Evolutionary conservation across 2,329 filamentous ascomycete genomes (phyloP).

Genomic region (Bipolaris oryzae): DNA sequence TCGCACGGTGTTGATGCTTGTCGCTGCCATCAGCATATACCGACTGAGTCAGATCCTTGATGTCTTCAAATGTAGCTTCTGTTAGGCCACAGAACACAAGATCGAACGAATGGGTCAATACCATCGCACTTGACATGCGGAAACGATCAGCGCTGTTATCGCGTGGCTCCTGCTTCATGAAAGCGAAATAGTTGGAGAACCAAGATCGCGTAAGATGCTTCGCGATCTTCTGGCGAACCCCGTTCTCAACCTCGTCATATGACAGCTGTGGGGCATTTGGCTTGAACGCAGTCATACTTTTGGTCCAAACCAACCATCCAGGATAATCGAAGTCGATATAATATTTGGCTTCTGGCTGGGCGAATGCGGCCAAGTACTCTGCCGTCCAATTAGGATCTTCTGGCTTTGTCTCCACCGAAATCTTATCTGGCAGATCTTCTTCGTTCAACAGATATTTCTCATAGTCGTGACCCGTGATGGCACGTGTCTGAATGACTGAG

Average conservation of each 20-base stretch:
- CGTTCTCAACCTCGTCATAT: conserved; percentile 82
- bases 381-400: conserved; percentile 80
- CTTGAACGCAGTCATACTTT: conserved; percentile 79
- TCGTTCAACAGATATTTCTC: conserved; percentile 83
- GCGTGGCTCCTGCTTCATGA: conserved; percentile 93
- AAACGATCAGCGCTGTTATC: conserved; percentile 84
- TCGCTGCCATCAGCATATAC: conserved; percentile 93
- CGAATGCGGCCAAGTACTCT: conserved; percentile 78
- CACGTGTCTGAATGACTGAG: conserved; percentile 84
- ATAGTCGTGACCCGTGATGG: conserved; percentile 84
- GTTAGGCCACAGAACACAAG: conserved; percentile 83
- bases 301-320: conserved; percentile 95
- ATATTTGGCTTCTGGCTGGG: conserved; percentile 78
- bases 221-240: conserved; percentile 79
- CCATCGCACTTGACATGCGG: conserved; percentile 82
- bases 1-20: conserved; percentile 96
- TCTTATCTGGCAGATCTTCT: conserved; percentile 76
- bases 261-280: conserved; percentile 71
- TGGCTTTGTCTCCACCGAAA: conserved; percentile 70
- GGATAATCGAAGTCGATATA: conserved; percentile 91
- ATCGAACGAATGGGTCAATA: conserved; percentile 89
- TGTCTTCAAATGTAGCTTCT: conserved; percentile 79
- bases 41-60: conserved; percentile 77
- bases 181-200: conserved; percentile 87
- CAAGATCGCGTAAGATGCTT: conserved; percentile 79